These are phyloP conservation scores for Camellia lanceoleosa DNA, from an alignment of 148 eudicot species.

Conservation along the genomic window DNA sequence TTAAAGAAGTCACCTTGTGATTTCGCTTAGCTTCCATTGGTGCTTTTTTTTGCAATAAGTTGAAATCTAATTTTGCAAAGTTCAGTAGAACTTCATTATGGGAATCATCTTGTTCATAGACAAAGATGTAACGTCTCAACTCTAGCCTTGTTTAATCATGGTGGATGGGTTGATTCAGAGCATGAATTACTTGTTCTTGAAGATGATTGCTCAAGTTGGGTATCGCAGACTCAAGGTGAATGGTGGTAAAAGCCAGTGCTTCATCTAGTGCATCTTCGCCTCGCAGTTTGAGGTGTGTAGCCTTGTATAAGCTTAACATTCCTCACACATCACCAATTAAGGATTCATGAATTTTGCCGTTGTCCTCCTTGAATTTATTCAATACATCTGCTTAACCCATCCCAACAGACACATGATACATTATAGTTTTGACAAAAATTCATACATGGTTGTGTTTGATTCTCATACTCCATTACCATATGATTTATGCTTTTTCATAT, in stretches of 20 bases:
- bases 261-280: conserved; percentile 36
- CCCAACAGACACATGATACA: too few species aligned
- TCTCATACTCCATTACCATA: too few species aligned
- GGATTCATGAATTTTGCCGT: not conserved
- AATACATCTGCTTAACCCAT: conserved; percentile 7
- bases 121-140: conserved; percentile 38
- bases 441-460: too few species aligned
- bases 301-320: conserved; percentile 21
- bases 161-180: conserved; percentile 1
- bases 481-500: too few species aligned
- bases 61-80: conserved; percentile 52
- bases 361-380: not conserved
- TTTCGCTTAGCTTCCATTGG: conserved; percentile 34
- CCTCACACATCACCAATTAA: not conserved
- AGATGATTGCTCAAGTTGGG: too few species aligned
- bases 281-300: conserved; percentile 32
- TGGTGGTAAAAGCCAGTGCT: conserved; percentile 25
- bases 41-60: conserved; percentile 41
- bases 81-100: not conserved
- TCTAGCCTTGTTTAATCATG: conserved; percentile 39
- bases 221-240: too few species aligned
- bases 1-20: conserved; percentile 24
- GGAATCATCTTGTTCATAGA: conserved; percentile 30
- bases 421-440: too few species aligned
- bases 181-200: too few species aligned